A percentile compares a stretch with the other conserved stretches of the same genome.
Conservation (phyloP, 345 rosid species). For the Sonneratia caseolaris region DNA sequence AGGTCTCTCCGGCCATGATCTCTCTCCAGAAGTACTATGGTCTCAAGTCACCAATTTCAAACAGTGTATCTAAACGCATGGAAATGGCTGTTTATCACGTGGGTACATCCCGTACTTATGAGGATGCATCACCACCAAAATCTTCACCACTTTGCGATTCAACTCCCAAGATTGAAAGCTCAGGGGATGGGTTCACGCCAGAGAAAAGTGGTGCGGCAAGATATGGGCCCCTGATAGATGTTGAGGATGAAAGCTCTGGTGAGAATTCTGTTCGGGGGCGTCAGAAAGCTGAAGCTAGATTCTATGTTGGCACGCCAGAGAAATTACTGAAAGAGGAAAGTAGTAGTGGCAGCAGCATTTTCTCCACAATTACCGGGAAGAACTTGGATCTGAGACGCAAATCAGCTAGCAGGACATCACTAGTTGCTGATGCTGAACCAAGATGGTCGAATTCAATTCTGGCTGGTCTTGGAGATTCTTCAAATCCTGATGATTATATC, state of each 20-base stretch:
- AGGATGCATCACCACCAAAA: constrained; percentile 18
- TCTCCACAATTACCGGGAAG: constrained; percentile 36
- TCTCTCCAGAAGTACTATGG: constrained; percentile 42
- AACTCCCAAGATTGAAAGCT: constrained; percentile 12
- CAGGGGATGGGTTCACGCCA: constrained; percentile 11
- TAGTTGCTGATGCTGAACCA: constrained; percentile 27
- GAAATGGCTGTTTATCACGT: constrained; percentile 41
- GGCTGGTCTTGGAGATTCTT: constrained; percentile 22
- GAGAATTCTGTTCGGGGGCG: constrained; percentile 36
- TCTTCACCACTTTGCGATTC: constrained; percentile 15
- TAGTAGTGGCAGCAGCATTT: constrained; percentile 24
- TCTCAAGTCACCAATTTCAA: constrained; percentile 20
- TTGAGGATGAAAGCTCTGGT: constrained; percentile 17
- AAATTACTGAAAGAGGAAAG: constrained; percentile 44
- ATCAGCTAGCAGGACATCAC: constrained; percentile 33
- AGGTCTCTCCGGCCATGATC: constrained; percentile 52
- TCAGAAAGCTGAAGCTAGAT: constrained; percentile 42
- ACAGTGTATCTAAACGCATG: constrained; percentile 23
- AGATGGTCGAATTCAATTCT: constrained; percentile 23
- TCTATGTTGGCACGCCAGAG: constrained; percentile 24
- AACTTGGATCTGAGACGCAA: constrained; percentile 48
- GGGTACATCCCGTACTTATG: constrained; percentile 15
- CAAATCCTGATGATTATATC: constrained; percentile 19
- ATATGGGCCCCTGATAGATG: constrained; percentile 23
- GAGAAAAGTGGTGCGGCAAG: constrained; percentile 19